Percentiles rank a stretch among this genome's conserved stretches.
phyloP scores from a whole-genome alignment of 768 basidiomycete genomes.

The Auricularia sp. region DNA sequence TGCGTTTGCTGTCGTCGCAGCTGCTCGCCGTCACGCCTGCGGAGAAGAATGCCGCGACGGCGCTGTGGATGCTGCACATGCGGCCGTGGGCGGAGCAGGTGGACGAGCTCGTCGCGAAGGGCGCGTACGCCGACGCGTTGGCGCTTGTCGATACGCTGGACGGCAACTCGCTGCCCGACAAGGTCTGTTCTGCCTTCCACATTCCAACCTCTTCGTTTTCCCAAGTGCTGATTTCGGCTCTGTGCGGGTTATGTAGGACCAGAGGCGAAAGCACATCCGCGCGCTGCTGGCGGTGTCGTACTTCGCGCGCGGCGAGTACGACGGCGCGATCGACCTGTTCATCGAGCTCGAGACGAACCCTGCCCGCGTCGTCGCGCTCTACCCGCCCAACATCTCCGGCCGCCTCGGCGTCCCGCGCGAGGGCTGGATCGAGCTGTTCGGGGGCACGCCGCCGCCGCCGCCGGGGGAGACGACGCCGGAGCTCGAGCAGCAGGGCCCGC shows the following conservation, averaged over 20 bases:
- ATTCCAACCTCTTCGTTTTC: too few relatives aligned
- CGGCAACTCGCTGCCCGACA: constrained; percentile 42
- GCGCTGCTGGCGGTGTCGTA: constrained; percentile 71
- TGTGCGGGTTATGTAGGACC: constrained; percentile 29
- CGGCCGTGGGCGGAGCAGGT: constrained; percentile 71
- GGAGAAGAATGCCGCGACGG: constrained; percentile 52
- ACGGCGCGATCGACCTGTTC: constrained; percentile 77
- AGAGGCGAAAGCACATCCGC: constrained; percentile 48
- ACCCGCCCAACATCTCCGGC: constrained; percentile 73
- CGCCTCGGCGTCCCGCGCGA: constrained; percentile 59
- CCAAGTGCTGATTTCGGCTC: too few relatives aligned
- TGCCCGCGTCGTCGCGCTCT: constrained; percentile 85
- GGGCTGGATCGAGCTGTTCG: constrained; percentile 74
- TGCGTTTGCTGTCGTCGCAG: constrained; percentile 54
- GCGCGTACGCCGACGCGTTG: constrained; percentile 70
- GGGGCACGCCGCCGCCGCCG: constrained; percentile 42
- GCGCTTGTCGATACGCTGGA: constrained; percentile 66
- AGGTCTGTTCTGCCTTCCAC: constrained; percentile 35
- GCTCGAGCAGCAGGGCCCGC: constrained; percentile 20
- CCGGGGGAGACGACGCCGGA: constrained; percentile 15
- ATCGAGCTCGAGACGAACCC: constrained; percentile 85
- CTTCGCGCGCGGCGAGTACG: constrained; percentile 60
- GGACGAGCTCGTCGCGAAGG: constrained; percentile 66
- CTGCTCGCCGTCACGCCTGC: constrained; percentile 65
- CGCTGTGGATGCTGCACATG: constrained; percentile 67